Percentiles rank a stretch among this genome's conserved stretches.
These are phyloP conservation scores for Torulaspora globosa DNA, from an alignment of 1,139 yeast species.

Conservation along the genomic window DNA sequence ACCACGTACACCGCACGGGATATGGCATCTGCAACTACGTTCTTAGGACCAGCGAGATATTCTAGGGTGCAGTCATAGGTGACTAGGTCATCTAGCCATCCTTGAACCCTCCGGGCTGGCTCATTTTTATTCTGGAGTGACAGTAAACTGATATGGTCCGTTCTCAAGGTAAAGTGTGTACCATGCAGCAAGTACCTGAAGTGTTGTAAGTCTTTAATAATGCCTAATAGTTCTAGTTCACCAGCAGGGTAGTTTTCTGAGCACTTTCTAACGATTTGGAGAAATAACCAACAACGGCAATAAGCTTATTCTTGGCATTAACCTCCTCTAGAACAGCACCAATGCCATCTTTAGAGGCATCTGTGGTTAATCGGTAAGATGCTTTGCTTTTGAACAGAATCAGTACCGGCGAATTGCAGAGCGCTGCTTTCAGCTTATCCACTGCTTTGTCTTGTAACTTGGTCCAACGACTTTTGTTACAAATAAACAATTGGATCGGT, in stretches of 20 bases:
- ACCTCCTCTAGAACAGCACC: conserved; percentile 24
- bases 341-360: conserved; percentile 19
- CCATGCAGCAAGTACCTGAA: conserved; percentile 17
- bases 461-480: not conserved
- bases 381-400: not conserved
- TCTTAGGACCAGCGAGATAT: no score
- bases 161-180: conserved; percentile 12
- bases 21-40: no score
- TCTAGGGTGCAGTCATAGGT: no score
- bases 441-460: conserved; percentile 1
- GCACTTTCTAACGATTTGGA: conserved; percentile 15
- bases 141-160: conserved; percentile 17
- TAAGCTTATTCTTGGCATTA: conserved; percentile 4
- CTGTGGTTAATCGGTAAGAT: conserved; percentile 20
- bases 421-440: not conserved
- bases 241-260: conserved; percentile 16
- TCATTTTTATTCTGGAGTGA: conserved; percentile 13
- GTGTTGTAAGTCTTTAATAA: conserved; percentile 15
- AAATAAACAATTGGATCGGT: not conserved
- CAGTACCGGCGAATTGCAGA: not conserved
- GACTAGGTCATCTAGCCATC: conserved; percentile 15
- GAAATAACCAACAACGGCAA: conserved; percentile 19
- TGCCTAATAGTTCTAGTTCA: conserved; percentile 20
- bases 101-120: conserved; percentile 12
- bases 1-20: no score